phyloP scores from a whole-genome alignment of 257 asterid species.

The Penstemon newberryi region DNA sequence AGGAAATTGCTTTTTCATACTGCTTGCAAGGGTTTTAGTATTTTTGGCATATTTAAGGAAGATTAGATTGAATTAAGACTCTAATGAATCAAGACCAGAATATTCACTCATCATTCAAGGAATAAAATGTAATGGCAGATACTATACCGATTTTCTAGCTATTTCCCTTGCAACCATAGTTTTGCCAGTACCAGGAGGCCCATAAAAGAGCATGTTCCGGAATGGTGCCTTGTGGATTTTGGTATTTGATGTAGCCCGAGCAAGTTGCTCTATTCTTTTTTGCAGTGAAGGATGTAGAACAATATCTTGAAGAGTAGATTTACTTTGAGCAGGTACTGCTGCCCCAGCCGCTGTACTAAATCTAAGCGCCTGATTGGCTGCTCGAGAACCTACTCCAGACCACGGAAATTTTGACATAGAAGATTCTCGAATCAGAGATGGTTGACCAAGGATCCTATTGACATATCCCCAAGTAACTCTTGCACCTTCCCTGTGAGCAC shows the following conservation, averaged over 20 bases:
- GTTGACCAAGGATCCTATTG: constrained; percentile 96
- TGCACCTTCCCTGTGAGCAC: constrained; percentile 84
- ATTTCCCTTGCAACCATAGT: constrained; percentile 99
- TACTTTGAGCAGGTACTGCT: constrained; percentile 46
- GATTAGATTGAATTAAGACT: neutral
- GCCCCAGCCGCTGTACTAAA: constrained; percentile 53
- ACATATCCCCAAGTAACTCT: constrained; percentile 92
- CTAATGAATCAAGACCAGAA: neutral
- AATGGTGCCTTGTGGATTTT: constrained; percentile 94
- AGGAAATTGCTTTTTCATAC: neutral
- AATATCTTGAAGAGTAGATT: constrained; percentile 63
- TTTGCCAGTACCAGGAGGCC: constrained; percentile 99
- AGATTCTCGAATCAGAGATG: constrained; percentile 97
- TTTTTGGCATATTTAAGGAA: constrained; percentile 5
- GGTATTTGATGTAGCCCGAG: constrained; percentile 96
- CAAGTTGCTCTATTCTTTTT: constrained; percentile 86
- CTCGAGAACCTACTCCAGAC: constrained; percentile 74
- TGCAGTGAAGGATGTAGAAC: constrained; percentile 86
- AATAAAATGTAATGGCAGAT: neutral
- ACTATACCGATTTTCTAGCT: constrained; percentile 87
- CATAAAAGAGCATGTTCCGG: constrained; percentile 95
- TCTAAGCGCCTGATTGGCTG: constrained; percentile 47
- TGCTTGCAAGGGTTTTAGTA: constrained; percentile 15
- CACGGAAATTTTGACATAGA: constrained; percentile 87
- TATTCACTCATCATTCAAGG: constrained; percentile 4